Percentiles rank a stretch among this genome's conserved stretches.
phyloP scores from a whole-genome alignment of 768 basidiomycete species.

The Solioccasus polychromus region DNA sequence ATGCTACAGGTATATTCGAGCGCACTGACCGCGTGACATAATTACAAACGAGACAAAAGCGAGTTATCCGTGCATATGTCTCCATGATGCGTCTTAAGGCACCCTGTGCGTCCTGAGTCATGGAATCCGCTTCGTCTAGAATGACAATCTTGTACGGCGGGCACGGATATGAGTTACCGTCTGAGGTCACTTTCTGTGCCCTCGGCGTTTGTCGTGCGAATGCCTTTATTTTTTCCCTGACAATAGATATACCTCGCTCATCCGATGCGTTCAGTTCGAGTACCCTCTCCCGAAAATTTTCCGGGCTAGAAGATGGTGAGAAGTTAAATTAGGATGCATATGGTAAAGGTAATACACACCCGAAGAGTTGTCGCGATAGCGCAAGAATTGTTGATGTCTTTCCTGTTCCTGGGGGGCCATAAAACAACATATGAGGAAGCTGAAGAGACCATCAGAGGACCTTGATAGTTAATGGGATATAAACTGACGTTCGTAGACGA shows the following conservation, averaged over 20 bases:
- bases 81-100: slow-evolving; percentile 99
- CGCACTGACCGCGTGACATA: slow-evolving; percentile 89
- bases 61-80: slow-evolving; percentile 93
- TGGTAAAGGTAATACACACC: slow-evolving; percentile 46
- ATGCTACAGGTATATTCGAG: neutral
- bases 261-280: slow-evolving; percentile 98
- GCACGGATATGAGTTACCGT: slow-evolving; percentile 85
- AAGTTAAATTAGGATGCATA: neutral
- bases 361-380: slow-evolving; percentile 89
- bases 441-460: slow-evolving; percentile 35
- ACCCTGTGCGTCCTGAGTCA: slow-evolving; percentile 99
- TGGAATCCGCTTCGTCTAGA: slow-evolving; percentile 97
- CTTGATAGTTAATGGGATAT: neutral
- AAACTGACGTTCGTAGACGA: slow-evolving; percentile 82
- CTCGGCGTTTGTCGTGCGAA: slow-evolving; percentile 93
- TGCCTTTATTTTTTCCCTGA: slow-evolving; percentile 97
- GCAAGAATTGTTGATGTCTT: slow-evolving; percentile 99
- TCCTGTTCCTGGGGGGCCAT: slow-evolving; percentile 97
- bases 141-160: slow-evolving; percentile 99
- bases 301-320: slow-evolving; percentile 58
- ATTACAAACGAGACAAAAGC: slow-evolving; percentile 98
- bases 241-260: slow-evolving; percentile 94
- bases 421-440: slow-evolving; percentile 99
- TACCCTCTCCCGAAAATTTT: slow-evolving; percentile 89
- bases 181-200: slow-evolving; percentile 68